Evolutionary conservation across 176 grass and related monocot genomes (phyloP).

Genomic region (Tillandsia fasciculata): DNA sequence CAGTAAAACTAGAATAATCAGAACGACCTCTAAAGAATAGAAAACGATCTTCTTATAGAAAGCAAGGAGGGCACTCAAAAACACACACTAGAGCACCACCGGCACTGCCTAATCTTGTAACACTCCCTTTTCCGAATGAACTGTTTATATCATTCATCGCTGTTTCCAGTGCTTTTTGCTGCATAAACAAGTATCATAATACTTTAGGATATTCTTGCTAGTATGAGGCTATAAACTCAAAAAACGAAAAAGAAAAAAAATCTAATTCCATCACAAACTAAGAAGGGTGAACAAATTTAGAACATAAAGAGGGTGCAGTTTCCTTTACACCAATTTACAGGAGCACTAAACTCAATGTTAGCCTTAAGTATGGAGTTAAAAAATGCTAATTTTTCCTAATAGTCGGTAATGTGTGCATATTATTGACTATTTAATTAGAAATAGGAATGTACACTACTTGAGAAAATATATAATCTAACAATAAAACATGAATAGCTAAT

Average conservation of each 20-base stretch:
- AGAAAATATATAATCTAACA: background rate
- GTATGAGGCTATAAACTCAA: no score
- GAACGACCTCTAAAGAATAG: constrained; percentile 8
- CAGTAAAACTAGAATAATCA: constrained; percentile 14
- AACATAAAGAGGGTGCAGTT: background rate
- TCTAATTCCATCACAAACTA: no score
- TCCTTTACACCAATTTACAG: no score
- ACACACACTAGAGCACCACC: constrained; percentile 89
- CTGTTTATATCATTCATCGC: constrained; percentile 98
- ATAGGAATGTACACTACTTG: background rate
- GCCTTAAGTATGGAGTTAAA: no score
- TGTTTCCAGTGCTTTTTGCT: constrained; percentile 91
- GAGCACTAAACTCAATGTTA: no score
- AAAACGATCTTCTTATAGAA: background rate
- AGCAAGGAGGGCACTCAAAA: constrained; percentile 7
- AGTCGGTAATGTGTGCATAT: no score
- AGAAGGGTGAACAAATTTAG: no score
- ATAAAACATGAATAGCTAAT: background rate
- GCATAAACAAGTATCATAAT: constrained; percentile 25
- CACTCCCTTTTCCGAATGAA: constrained; percentile 96
- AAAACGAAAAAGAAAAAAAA: no score
- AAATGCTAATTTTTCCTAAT: no score
- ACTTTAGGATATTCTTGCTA: background rate
- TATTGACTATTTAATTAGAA: no score
- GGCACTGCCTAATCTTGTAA: constrained; percentile 92